Conservation (phyloP, 2,329 filamentous ascomycete genomes). For the Cladosporium sp. region DNA sequence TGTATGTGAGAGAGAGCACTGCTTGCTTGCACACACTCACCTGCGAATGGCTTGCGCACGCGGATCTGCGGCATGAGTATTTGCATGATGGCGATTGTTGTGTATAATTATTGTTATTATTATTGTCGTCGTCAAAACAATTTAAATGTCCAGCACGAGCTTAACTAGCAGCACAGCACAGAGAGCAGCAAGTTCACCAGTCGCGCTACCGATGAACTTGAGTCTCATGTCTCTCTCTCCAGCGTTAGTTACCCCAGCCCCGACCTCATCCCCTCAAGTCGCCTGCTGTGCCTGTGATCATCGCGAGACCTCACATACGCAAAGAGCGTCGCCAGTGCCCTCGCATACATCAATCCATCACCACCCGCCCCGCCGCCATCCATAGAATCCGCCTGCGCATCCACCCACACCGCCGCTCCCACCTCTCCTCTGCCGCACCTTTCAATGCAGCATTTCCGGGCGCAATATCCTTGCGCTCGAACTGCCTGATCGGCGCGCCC, state of each 20-base stretch:
- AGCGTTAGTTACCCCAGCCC: neutral
- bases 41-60: constrained; percentile 84
- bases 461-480: constrained; percentile 20
- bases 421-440: constrained; percentile 21
- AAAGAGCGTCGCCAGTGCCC: neutral
- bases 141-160: neutral
- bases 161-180: neutral
- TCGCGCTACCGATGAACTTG: neutral
- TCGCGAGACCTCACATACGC: neutral
- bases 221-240: neutral
- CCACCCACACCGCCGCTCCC: constrained; percentile 24
- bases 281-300: constrained; percentile 6
- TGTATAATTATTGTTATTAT: neutral
- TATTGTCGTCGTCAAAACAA: neutral
- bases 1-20: neutral
- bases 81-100: neutral
- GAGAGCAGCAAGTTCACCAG: neutral
- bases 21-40: constrained; percentile 50
- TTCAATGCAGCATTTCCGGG: constrained; percentile 26
- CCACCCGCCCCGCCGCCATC: constrained; percentile 14
- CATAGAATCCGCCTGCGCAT: neutral
- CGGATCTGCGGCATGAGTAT: constrained; percentile 59
- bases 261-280: constrained; percentile 1
- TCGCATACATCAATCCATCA: constrained; percentile 17
- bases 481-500: constrained; percentile 15